Conservation (phyloP, 2,329 filamentous ascomycete genomes). For the Aspergillus aculeatinus region DNA sequence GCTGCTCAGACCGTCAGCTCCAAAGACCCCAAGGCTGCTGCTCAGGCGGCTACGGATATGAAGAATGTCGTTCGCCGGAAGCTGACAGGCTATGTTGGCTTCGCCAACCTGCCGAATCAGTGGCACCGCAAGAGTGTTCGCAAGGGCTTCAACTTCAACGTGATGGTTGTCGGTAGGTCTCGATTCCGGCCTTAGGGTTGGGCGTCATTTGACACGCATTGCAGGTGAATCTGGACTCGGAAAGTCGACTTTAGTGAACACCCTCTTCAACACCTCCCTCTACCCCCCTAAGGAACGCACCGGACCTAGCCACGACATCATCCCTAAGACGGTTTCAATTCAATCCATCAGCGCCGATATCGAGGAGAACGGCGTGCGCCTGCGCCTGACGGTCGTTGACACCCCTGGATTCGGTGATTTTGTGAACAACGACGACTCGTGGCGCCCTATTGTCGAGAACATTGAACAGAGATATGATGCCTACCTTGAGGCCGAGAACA, state of each 20-base stretch:
- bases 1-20: constrained; percentile 61
- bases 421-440: constrained; percentile 99
- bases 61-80: constrained; percentile 98
- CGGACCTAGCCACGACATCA: constrained; percentile 93
- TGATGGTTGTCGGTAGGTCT: constrained; percentile 97
- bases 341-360: constrained; percentile 96
- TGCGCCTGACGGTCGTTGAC: constrained; percentile 94
- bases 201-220: constrained; percentile 1
- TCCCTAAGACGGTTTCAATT: constrained; percentile 95
- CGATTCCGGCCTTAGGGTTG: background rate
- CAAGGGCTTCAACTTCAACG: constrained; percentile 99
- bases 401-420: constrained; percentile 98
- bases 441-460: constrained; percentile 98
- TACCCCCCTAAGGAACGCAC: constrained; percentile 99
- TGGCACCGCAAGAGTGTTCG: constrained; percentile 99
- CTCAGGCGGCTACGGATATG: constrained; percentile 64
- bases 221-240: constrained; percentile 96
- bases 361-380: constrained; percentile 95
- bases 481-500: constrained; percentile 98
- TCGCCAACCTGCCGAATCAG: constrained; percentile 98
- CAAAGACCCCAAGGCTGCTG: constrained; percentile 61
- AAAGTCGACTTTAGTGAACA: constrained; percentile 99
- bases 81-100: constrained; percentile 96
- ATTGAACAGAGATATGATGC: constrained; percentile 99
- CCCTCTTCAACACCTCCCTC: constrained; percentile 97